Conservation (phyloP, 2,329 filamentous ascomycete species). For the Diaporthe destruens region DNA sequence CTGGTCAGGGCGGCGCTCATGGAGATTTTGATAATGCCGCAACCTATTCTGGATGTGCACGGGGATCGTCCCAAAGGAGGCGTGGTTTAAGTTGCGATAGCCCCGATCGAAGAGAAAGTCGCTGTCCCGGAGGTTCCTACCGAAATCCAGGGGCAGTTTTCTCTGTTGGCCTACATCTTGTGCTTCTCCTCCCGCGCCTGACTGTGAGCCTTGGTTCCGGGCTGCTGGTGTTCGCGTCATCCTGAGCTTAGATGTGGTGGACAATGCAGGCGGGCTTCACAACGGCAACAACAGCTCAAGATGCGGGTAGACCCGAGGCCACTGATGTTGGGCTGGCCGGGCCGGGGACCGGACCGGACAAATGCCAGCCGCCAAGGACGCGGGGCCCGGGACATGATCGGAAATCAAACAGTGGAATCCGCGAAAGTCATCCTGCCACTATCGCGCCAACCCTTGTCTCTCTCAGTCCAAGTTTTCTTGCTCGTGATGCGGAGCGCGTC, state of each 20-base stretch:
- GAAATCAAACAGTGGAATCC: background rate
- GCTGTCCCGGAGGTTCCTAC: conserved; percentile 59
- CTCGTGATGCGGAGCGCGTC: background rate
- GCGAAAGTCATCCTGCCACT: too few relatives aligned
- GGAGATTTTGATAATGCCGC: conserved; percentile 73
- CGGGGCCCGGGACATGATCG: background rate
- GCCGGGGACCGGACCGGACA: conserved; percentile 22
- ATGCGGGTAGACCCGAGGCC: background rate
- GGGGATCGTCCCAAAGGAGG: conserved; percentile 86
- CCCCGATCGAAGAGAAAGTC: conserved; percentile 77
- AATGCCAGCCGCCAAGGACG: too few relatives aligned
- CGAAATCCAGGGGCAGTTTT: conserved; percentile 47
- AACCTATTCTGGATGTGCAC: conserved; percentile 69
- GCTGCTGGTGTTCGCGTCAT: conserved; percentile 13
- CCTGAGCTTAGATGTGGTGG: background rate
- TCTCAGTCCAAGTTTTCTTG: background rate
- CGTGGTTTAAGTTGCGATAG: conserved; percentile 84
- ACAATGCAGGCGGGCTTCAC: conserved; percentile 2
- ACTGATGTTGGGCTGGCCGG: background rate
- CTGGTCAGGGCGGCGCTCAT: conserved; percentile 77
- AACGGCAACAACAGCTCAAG: background rate
- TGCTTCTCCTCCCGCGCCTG: background rate
- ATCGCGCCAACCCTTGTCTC: background rate
- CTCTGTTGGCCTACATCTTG: background rate
- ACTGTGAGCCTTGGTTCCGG: background rate